Base-by-base conservation (phyloP, 140 eudicot genomes). In the Cichorium intybus region DNA sequence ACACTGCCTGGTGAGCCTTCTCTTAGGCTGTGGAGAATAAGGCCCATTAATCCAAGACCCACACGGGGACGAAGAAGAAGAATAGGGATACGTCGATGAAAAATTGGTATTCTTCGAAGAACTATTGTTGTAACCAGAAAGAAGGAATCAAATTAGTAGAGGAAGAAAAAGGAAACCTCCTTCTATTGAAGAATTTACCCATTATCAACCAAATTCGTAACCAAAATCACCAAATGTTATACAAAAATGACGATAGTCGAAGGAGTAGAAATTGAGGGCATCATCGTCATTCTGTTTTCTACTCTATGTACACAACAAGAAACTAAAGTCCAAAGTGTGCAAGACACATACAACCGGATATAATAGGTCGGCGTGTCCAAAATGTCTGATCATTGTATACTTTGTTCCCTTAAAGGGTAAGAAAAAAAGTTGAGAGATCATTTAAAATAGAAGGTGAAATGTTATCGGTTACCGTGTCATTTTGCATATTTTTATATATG, bases 1-100 rank as follows among this genome's bases (percentile, higher is more conserved):
- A 29, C 78, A 75, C 63, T 63, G 79, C 55, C 93, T 37, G 3
- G 82, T 88, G 26, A 88, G 79, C 75, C 66, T 77, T 77, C 71
- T 82, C 61, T 24, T 58, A 74, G 68, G 45, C 54, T 72, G 70
- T 18, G 72, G 68, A n/a, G 83, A 66, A 67, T 31, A 67, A 68
- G 60, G 27, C 70, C n/a, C 75, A 11, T 54, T 68, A 2, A 18
- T 46, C 53, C 54, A 22, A 53, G 29, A 34, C 20, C 57, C 41
- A 7, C 58, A 54, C 14, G 62, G 70, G 2, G 80, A 53, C 27
- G 91, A 59, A 0, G 82, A 78, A 7, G 73, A 51, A 1, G 79
- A 58, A 15, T 66, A 47, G 12, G 87, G 70, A 20, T 78, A 71
- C n/a, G 69, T 37, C 18, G 64, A 53, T 7, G 24, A 1, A 16